phyloP scores from a whole-genome alignment of 495 filamentous ascomycete genomes.

The Aspergillus steynii region DNA sequence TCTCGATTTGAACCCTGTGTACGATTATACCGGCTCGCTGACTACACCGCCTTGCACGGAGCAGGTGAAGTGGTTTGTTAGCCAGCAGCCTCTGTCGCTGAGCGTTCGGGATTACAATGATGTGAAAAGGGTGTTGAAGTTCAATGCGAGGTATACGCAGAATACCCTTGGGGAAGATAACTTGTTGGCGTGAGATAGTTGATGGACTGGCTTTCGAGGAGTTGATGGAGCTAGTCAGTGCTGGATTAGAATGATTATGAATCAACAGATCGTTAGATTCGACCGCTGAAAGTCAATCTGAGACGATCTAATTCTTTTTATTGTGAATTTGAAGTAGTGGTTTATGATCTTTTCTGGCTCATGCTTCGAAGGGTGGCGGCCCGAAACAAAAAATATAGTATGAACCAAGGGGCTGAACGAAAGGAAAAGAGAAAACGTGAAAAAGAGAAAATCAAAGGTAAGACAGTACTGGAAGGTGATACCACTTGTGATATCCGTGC shows the following conservation, averaged over 20 bases:
- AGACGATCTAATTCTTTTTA: too few relatives aligned
- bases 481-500: too few relatives aligned
- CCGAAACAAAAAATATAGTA: too few relatives aligned
- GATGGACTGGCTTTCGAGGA: background rate
- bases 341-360: too few relatives aligned
- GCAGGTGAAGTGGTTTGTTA: slow-evolving; percentile 58
- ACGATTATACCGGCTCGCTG: slow-evolving; percentile 61
- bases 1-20: slow-evolving; percentile 50
- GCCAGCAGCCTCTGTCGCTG: slow-evolving; percentile 50
- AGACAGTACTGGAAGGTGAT: too few relatives aligned
- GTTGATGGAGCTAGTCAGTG: slow-evolving; percentile 9
- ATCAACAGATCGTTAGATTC: too few relatives aligned
- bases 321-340: too few relatives aligned
- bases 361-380: too few relatives aligned
- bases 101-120: slow-evolving; percentile 53
- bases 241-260: background rate
- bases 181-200: slow-evolving; percentile 32
- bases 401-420: too few relatives aligned
- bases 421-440: too few relatives aligned
- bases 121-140: slow-evolving; percentile 61
- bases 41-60: slow-evolving; percentile 71
- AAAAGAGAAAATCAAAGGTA: too few relatives aligned
- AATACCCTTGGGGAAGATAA: slow-evolving; percentile 56
- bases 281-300: too few relatives aligned
- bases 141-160: slow-evolving; percentile 65